Evolutionary conservation across 2,329 filamentous ascomycete species (phyloP).

Genomic region (Fusarium sp.): DNA sequence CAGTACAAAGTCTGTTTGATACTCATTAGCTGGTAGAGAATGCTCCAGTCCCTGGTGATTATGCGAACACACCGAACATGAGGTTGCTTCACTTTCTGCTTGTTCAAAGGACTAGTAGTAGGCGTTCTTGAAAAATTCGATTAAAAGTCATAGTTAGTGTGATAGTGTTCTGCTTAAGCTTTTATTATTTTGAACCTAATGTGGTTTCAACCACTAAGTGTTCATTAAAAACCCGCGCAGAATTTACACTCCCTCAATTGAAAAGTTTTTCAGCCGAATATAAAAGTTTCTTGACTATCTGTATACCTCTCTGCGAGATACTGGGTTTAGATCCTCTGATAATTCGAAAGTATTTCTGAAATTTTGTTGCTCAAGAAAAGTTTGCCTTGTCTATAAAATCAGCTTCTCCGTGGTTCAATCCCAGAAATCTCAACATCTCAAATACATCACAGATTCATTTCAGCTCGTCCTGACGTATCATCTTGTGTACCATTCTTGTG

Average conservation of each 20-base stretch:
- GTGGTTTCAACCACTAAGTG: too few relatives aligned
- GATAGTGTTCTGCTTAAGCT: not conserved
- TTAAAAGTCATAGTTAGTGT: too few relatives aligned
- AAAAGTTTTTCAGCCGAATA: too few relatives aligned
- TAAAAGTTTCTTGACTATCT: not conserved
- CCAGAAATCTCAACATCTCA: too few relatives aligned
- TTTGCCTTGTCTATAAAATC: not conserved
- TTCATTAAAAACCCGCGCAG: not conserved
- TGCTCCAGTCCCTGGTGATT: too few relatives aligned
- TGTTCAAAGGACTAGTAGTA: too few relatives aligned
- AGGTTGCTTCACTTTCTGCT: too few relatives aligned
- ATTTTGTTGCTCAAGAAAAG: not conserved
- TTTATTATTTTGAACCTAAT: not conserved
- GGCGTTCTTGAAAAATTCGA: not conserved
- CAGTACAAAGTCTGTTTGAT: not conserved
- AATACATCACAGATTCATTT: not conserved
- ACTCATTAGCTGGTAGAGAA: not conserved
- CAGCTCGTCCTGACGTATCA: not conserved
- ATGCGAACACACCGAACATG: not conserved
- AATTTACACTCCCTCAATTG: not conserved
- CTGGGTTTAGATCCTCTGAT: not conserved
- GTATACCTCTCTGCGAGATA: not conserved
- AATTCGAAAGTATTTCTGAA: not conserved
- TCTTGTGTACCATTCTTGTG: not conserved
- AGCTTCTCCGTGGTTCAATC: too few relatives aligned